Percentiles rank a stretch among this genome's conserved stretches.
Conservation (phyloP, 176 grass and related monocot species). For the Eragrostis nindensis region DNA sequence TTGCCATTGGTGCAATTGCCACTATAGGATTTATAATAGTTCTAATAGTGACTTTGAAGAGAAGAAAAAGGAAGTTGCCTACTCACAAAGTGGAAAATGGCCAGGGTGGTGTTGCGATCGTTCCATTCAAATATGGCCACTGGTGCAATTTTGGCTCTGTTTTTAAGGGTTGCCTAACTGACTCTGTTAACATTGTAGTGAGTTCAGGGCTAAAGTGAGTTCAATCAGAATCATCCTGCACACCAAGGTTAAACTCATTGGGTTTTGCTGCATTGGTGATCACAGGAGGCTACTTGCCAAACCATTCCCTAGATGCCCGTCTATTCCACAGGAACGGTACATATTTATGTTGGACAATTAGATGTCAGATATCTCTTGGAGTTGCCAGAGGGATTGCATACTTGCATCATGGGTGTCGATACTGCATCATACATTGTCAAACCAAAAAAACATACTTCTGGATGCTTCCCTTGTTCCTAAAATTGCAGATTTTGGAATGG, state of each 20-base stretch:
- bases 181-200: conserved; percentile 39
- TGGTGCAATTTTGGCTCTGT: conserved; percentile 50
- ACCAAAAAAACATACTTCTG: background rate
- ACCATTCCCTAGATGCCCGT: too few species aligned
- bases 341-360: conserved; percentile 32
- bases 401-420: conserved; percentile 45
- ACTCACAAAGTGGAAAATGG: background rate
- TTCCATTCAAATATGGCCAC: conserved; percentile 41
- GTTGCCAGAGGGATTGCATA: conserved; percentile 45
- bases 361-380: conserved; percentile 48
- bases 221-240: conserved; percentile 46
- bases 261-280: too few species aligned
- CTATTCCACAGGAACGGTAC: too few species aligned
- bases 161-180: conserved; percentile 41
- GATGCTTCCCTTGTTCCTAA: background rate
- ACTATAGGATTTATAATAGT: too few species aligned
- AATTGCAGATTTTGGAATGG: conserved; percentile 10
- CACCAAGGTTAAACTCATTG: conserved; percentile 35
- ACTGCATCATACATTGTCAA: background rate
- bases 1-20: too few species aligned
- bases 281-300: too few species aligned
- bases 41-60: too few species aligned
- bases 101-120: background rate
- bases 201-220: conserved; percentile 8
- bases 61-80: background rate